Evolutionary conservation across 2,329 filamentous ascomycete species (phyloP), one percentile per base, ranked within the genome.

Genomic region (Exophiala oligosperma): DNA sequence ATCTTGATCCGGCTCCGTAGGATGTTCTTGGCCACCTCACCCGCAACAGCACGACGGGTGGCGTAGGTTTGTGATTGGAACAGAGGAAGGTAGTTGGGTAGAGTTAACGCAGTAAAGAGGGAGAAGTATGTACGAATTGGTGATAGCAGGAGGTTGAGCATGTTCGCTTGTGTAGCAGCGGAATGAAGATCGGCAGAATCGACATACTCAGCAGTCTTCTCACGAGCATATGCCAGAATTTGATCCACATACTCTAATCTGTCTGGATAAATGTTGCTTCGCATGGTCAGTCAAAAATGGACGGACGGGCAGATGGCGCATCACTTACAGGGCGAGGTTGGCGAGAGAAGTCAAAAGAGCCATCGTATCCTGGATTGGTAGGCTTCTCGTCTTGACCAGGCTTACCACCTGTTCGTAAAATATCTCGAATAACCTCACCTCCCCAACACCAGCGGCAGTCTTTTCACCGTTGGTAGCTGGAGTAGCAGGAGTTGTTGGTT

Each of bases 141-240:
- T 6, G 91, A 91, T 66, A 94, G 88, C n/a, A 99, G 84, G 23
- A 99, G 86, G 52, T 88, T 90, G 59, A 97, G 83, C 44, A 99
- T 85, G 67, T 91, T 95, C 66, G 92, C 88, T 76, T 99, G 95
- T 8, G 92, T 90, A 4, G 87, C 84, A 58, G 88, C 84, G 3
- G 92, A 93, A 75, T 97, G 94, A 28, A 99, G 80, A 69, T 99
- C 94, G n/a, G 94, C 88, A 67, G 92, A 96, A 74, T 96, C 97
- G 58, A 90, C 86, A 73, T 95, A 91, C 71, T 97, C 91, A 52
- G 85, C 82, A 38, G 93, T 91, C 74, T 97, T 96, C 67, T 86
- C 82, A 52, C 90, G 88, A 50, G 92, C 93, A 72, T 94, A 97
- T 54, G 90, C 86, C 40, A 99, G 80, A 49, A 97, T 89, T 73